Evolutionary conservation across 331 rosid species (phyloP).

Genomic region (Cydonia oblonga): DNA sequence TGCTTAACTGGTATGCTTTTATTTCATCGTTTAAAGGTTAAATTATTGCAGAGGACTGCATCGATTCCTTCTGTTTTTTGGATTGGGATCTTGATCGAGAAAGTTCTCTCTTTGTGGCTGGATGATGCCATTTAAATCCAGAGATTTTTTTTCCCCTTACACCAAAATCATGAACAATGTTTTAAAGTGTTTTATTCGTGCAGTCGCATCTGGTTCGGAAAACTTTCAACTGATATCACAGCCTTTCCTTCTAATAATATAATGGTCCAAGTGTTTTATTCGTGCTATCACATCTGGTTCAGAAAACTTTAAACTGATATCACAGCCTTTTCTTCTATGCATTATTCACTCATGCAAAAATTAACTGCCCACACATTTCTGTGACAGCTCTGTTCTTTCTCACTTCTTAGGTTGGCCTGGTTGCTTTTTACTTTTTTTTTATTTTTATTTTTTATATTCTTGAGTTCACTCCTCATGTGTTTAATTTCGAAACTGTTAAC

Average conservation of each 20-base stretch:
- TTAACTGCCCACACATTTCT: not conserved
- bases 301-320: not conserved
- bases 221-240: not conserved
- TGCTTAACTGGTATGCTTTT: conserved; percentile 52
- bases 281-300: not conserved
- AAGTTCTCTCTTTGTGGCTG: not conserved
- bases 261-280: not conserved
- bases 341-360: not conserved
- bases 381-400: not conserved
- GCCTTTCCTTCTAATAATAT: not conserved
- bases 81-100: conserved; percentile 10
- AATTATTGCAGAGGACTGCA: conserved; percentile 13
- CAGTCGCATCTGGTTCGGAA: not conserved
- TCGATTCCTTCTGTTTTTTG: conserved; percentile 4
- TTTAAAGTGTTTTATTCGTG: not conserved
- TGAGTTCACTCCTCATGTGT: conserved; percentile 7
- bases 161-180: not conserved
- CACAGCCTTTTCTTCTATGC: not conserved
- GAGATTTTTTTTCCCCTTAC: not conserved
- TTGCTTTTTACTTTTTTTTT: not conserved
- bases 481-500: conserved; percentile 1
- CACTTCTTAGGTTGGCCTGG: not conserved
- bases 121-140: not conserved
- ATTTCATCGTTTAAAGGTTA: conserved; percentile 27
- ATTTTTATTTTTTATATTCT: not conserved